Conservation (phyloP, 805 yeast genomes). For the Lipomyces kockii region DNA sequence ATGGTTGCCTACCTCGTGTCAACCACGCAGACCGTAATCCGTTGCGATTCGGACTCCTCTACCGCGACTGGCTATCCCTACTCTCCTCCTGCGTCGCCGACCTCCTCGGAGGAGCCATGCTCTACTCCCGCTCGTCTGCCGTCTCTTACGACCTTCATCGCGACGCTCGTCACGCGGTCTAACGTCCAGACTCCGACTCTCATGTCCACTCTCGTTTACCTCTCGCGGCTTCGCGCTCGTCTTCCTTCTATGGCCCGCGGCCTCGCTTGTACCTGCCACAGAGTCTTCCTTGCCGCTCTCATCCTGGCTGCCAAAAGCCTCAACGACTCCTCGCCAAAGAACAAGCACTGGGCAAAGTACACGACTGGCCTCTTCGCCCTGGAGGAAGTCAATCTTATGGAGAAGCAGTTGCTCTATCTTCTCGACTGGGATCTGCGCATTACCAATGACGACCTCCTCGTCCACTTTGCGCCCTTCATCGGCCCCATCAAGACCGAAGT, state of each 20-base stretch:
- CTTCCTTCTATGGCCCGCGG: conserved; percentile 90
- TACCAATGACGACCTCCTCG: conserved; percentile 67
- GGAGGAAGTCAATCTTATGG: conserved; percentile 86
- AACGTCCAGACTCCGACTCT: conserved; percentile 94
- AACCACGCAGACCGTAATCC: conserved; percentile 48
- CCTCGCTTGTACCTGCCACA: conserved; percentile 85
- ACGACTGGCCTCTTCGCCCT: conserved; percentile 81
- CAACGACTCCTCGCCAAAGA: conserved; percentile 92
- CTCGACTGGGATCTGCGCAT: conserved; percentile 85
- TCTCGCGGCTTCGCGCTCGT: conserved; percentile 73
- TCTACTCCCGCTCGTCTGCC: conserved; percentile 44
- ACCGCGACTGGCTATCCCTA: conserved; percentile 40
- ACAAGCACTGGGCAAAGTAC: conserved; percentile 94
- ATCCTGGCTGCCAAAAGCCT: conserved; percentile 90
- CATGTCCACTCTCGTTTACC: conserved; percentile 87
- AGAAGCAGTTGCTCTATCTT: conserved; percentile 79
- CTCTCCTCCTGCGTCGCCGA: conserved; percentile 51
- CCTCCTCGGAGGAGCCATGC: conserved; percentile 16
- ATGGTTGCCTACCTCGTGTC: conserved; percentile 52
- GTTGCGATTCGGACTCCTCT: conserved; percentile 43
- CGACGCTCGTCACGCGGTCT: conserved; percentile 72
- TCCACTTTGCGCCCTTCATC: conserved; percentile 74
- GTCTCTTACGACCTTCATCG: conserved; percentile 67
- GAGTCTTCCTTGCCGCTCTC: conserved; percentile 86
- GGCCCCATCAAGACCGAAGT: conserved; percentile 67